Evolutionary conservation across 169 alveolate genomes (phyloP), one percentile per base, ranked within the genome.

Genomic region (Babesia caballi): DNA sequence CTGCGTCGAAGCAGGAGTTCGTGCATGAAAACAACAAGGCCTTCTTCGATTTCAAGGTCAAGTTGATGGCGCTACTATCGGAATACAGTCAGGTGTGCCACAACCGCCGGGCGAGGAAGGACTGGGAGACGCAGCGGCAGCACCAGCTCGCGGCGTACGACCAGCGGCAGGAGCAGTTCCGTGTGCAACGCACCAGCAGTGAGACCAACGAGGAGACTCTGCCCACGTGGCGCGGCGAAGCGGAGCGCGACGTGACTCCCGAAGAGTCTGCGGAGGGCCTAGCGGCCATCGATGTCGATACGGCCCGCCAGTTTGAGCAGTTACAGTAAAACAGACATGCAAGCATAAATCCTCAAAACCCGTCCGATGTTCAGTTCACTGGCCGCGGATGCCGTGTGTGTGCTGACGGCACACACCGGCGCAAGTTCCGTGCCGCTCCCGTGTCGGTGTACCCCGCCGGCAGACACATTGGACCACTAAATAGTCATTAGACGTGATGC

Each of bases 1-100:
- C 97, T 25, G 82, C 90, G 42, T 92, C 85, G 46, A 94, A 94
- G 84, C 97, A 94, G 60, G 97, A 94, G 65, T 94, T 94, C 59
- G 78, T 91, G 0, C 94, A 91, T 41, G 97, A 94, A 70, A 85
- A 88, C 89, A 92, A 93, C 82, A 66, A 66, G 69, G 92, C 93
- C 32, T 93, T 85, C 76, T 74, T 90, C 41, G 88, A 85, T 42
- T 93, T 93, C 82, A 91, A 92, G 75, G 73, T 83, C n/a, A 81
- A 83, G 54, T 56, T 86, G 40, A 73, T 76, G 56, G 73, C 68
- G 23, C 61, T 91, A 11, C 66, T 91, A 47, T 58, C 87, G 30
- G 90, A 88, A 40, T 91, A 91, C 82, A 59, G 90, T 42, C 41
- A 53, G 59, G 85, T 87, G 25, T 89, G 92, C 65, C 72, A 44